Percentiles rank a stretch among this genome's conserved stretches.
Conservation (phyloP, 306 rosid genomes). For the Acacia crassicarpa region DNA sequence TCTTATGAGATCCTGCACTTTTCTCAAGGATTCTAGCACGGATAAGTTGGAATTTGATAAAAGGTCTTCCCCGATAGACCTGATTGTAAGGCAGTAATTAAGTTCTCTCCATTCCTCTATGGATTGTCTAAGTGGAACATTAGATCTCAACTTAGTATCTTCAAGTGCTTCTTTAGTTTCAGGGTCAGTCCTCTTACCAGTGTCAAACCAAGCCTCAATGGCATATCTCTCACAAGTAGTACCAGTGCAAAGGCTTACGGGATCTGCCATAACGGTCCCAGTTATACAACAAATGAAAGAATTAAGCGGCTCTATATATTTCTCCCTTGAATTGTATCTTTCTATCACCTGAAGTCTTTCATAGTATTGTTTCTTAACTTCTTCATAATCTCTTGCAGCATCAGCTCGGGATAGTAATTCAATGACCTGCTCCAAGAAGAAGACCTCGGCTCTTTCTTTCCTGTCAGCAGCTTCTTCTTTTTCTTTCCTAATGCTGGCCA, state of each 20-base stretch:
- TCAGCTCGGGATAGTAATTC: slow-evolving; percentile 83
- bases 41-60: slow-evolving; percentile 32
- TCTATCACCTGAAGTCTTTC: slow-evolving; percentile 66
- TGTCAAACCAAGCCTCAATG: slow-evolving; percentile 55
- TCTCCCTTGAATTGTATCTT: slow-evolving; percentile 53
- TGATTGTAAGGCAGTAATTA: slow-evolving; percentile 63
- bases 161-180: slow-evolving; percentile 62
- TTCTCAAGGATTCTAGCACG: slow-evolving; percentile 51
- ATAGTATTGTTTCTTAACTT: slow-evolving; percentile 64
- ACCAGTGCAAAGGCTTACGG: slow-evolving; percentile 87
- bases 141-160: slow-evolving; percentile 59
- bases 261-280: slow-evolving; percentile 71
- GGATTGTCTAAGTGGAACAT: slow-evolving; percentile 68
- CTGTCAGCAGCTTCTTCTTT: slow-evolving; percentile 71
- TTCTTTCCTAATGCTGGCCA: slow-evolving; percentile 71
- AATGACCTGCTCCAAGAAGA: slow-evolving; percentile 72
- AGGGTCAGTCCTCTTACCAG: slow-evolving; percentile 58
- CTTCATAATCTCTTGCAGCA: slow-evolving; percentile 84
- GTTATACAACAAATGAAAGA: slow-evolving; percentile 62
- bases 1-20: slow-evolving; percentile 57
- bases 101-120: slow-evolving; percentile 89
- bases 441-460: slow-evolving; percentile 71
- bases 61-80: slow-evolving; percentile 54
- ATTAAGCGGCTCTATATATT: slow-evolving; percentile 55
- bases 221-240: slow-evolving; percentile 88